phyloP scores from a whole-genome alignment of 176 grass and related monocot species.

The Dactylis glomerata region DNA sequence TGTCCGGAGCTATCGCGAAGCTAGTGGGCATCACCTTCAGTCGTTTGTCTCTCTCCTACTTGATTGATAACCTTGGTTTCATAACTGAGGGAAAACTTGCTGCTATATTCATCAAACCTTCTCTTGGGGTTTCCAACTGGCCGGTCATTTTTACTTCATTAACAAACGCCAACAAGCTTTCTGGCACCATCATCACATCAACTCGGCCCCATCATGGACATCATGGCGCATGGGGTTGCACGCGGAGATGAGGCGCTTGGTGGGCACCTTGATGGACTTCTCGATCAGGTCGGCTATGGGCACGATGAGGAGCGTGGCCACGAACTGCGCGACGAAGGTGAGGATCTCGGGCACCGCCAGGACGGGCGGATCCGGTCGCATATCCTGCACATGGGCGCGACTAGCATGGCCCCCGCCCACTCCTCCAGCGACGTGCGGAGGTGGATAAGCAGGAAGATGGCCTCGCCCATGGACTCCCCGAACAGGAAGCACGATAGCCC shows the following conservation, averaged over 20 bases:
- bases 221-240: slow-evolving; percentile 81
- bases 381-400: slow-evolving; percentile 93
- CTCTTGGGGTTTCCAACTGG: too few species aligned
- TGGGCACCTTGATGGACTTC: slow-evolving; percentile 79
- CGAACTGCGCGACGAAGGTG: slow-evolving; percentile 61
- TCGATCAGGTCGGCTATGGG: slow-evolving; percentile 82
- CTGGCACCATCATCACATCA: too few species aligned
- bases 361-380: slow-evolving; percentile 71
- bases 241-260: slow-evolving; percentile 63
- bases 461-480: slow-evolving; percentile 88
- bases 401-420: slow-evolving; percentile 80
- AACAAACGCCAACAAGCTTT: too few species aligned
- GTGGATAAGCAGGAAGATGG: slow-evolving; percentile 82
- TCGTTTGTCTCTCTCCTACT: too few species aligned
- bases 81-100: too few species aligned
- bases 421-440: slow-evolving; percentile 43
- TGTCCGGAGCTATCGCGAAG: too few species aligned
- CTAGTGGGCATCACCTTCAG: too few species aligned
- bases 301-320: slow-evolving; percentile 72
- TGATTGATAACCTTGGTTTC: too few species aligned
- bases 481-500: slow-evolving; percentile 63
- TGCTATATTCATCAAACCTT: too few species aligned
- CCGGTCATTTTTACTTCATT: too few species aligned
- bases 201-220: too few species aligned
- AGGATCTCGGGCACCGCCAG: slow-evolving; percentile 70